Percentiles rank a stretch among this genome's conserved stretches.
phyloP scores from a whole-genome alignment of 2,329 filamentous ascomycete genomes.

The Cercospora sp. region DNA sequence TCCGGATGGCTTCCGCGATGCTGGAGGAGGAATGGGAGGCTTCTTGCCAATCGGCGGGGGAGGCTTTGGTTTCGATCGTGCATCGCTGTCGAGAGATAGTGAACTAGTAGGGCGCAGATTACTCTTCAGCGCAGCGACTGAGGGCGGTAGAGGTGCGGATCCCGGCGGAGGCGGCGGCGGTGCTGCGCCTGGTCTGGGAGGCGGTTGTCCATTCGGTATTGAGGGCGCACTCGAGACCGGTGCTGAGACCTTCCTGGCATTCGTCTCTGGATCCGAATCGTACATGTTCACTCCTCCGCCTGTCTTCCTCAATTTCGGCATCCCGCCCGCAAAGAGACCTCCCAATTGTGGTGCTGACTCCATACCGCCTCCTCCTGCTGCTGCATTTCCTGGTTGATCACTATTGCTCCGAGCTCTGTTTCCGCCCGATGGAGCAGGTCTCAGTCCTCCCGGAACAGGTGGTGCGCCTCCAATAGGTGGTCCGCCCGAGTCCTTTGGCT shows the following conservation, averaged over 20 bases:
- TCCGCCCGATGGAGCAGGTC: constrained; percentile 61
- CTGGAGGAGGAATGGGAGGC: constrained; percentile 58
- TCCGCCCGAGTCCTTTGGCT: constrained; percentile 53
- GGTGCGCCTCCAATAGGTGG: constrained; percentile 73
- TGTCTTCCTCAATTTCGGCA: constrained; percentile 85
- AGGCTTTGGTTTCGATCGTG: constrained; percentile 60
- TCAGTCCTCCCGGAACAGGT: constrained; percentile 73
- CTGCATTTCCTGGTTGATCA: constrained; percentile 53
- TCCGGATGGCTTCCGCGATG: constrained; percentile 57
- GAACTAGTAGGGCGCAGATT: constrained; percentile 60
- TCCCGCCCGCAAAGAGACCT: constrained; percentile 88
- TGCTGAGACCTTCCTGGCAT: constrained; percentile 47
- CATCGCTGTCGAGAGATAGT: constrained; percentile 56
- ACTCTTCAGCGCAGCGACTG: constrained; percentile 51
- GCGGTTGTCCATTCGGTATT: constrained; percentile 29
- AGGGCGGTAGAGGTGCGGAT: constrained; percentile 49
- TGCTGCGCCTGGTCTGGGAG: constrained; percentile 47
- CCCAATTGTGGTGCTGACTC: constrained; percentile 75
- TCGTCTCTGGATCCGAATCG: constrained; percentile 73
- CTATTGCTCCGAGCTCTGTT: constrained; percentile 82
- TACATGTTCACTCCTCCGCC: constrained; percentile 65
- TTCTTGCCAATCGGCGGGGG: constrained; percentile 80
- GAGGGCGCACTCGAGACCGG: constrained; percentile 50
- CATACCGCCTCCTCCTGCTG: constrained; percentile 46
- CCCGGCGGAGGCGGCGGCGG: constrained; percentile 51